Percentiles rank a stretch among this genome's conserved stretches.
phyloP scores from a whole-genome alignment of 345 rosid genomes.

The Nasturtium officinale region DNA sequence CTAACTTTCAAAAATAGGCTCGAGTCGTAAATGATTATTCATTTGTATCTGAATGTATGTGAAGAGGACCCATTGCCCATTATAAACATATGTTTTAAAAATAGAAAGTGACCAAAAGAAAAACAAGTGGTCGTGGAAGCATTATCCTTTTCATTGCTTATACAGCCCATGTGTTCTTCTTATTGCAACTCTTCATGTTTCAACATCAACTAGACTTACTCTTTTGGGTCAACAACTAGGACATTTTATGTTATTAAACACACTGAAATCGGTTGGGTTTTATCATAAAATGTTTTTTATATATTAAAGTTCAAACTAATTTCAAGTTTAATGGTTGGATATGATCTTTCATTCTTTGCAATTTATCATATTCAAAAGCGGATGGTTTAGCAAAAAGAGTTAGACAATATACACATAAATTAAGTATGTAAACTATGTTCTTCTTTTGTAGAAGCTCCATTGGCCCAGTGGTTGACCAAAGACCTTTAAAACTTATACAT shows the following conservation, averaged over 20 bases:
- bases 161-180: slow-evolving; percentile 30
- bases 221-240: not conserved
- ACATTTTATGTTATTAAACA: not conserved
- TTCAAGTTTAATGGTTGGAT: not conserved
- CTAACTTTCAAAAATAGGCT: not conserved
- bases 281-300: not conserved
- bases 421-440: not conserved
- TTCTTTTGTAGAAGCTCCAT: too few relatives aligned
- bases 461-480: too few relatives aligned
- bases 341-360: not conserved
- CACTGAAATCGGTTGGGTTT: not conserved
- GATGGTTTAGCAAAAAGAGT: not conserved
- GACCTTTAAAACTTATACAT: too few relatives aligned
- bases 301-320: not conserved
- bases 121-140: slow-evolving; percentile 36
- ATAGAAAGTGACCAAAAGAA: slow-evolving; percentile 28
- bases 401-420: not conserved
- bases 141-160: slow-evolving; percentile 17
- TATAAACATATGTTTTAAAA: slow-evolving; percentile 18
- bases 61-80: slow-evolving; percentile 31
- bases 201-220: not conserved
- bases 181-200: slow-evolving; percentile 17
- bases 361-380: not conserved
- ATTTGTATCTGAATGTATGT: slow-evolving; percentile 11
- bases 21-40: not conserved